These are phyloP conservation scores for Botrytis byssoidea DNA, from an alignment of 2,329 filamentous ascomycete species.

Conservation along the genomic window DNA sequence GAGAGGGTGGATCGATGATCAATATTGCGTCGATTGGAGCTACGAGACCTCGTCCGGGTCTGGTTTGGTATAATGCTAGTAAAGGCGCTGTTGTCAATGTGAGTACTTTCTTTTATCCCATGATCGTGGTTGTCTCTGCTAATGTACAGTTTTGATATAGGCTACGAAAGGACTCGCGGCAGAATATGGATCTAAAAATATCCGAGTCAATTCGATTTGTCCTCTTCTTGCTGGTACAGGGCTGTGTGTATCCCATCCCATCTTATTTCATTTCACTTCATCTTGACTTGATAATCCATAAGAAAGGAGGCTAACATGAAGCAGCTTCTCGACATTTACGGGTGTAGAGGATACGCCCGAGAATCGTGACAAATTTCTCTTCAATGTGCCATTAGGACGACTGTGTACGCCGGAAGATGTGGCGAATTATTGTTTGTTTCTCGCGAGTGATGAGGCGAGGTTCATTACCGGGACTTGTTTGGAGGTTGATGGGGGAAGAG, in stretches of 20 bases:
- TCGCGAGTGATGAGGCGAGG: conserved; percentile 68
- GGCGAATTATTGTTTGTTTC: conserved; percentile 67
- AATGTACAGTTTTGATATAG: conserved; percentile 34
- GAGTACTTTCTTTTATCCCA: conserved; percentile 29
- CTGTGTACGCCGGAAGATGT: conserved; percentile 62
- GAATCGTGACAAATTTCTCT: conserved; percentile 55
- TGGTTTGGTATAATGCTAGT: conserved; percentile 56
- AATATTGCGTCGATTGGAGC: conserved; percentile 66
- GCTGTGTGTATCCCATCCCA: conserved; percentile 40
- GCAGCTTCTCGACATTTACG: conserved; percentile 47
- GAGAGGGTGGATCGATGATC: conserved; percentile 59
- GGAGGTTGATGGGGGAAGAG: conserved; percentile 58
- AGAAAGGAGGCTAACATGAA: background rate
- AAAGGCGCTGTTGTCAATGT: conserved; percentile 52
- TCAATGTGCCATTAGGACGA: conserved; percentile 54
- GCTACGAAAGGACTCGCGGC: conserved; percentile 67
- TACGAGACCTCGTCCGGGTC: conserved; percentile 57
- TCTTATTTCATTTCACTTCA: background rate
- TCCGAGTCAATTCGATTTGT: conserved; percentile 71
- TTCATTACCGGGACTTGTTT: conserved; percentile 74
- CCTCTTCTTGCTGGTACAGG: conserved; percentile 67
- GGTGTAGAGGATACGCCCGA: conserved; percentile 63
- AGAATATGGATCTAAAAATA: conserved; percentile 69
- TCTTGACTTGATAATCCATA: conserved; percentile 21
- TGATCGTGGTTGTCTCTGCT: background rate